A percentile compares a stretch with the other conserved stretches of the same genome.
These are phyloP conservation scores for Botrytis elliptica DNA, from an alignment of 2,329 filamentous ascomycete genomes.

Conservation along the genomic window DNA sequence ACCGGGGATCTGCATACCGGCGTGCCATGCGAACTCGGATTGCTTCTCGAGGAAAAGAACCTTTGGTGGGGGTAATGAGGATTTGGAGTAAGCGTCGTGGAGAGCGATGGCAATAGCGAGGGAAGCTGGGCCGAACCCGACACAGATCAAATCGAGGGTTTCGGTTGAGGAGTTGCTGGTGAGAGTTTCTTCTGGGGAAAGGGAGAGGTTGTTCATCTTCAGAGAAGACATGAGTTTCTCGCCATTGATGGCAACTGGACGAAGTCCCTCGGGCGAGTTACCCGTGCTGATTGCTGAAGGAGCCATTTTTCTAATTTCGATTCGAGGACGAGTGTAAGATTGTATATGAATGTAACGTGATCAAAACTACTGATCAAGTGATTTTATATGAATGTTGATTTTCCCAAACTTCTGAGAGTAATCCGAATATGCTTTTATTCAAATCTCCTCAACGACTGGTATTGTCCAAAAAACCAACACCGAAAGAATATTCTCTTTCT, in stretches of 20 bases:
- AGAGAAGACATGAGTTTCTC: conserved; percentile 12
- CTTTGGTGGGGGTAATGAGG: conserved; percentile 54
- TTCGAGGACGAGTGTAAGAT: not conserved
- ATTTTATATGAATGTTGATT: not conserved
- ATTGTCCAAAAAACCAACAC: not conserved
- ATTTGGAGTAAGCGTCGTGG: conserved; percentile 64
- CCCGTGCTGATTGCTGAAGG: conserved; percentile 33
- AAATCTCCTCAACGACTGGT: not conserved
- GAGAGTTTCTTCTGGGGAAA: conserved; percentile 16
- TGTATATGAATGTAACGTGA: conserved; percentile 1
- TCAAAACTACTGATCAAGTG: conserved; percentile 18
- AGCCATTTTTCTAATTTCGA: conserved; percentile 26
- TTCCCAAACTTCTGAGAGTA: not conserved
- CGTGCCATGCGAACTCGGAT: conserved; percentile 81
- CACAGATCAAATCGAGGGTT: conserved; percentile 80
- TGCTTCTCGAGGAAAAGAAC: conserved; percentile 90
- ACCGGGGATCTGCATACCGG: conserved; percentile 89
- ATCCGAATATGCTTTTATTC: not conserved
- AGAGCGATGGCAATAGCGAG: conserved; percentile 86
- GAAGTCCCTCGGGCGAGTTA: conserved; percentile 18
- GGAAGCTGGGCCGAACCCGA: conserved; percentile 91
- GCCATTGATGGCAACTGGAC: conserved; percentile 6
- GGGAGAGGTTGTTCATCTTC: conserved; percentile 12
- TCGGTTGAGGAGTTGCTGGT: conserved; percentile 46
- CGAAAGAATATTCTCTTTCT: not conserved